Evolutionary conservation across 176 grass and related monocot genomes (phyloP).

Genomic region (Oryza officinalis): DNA sequence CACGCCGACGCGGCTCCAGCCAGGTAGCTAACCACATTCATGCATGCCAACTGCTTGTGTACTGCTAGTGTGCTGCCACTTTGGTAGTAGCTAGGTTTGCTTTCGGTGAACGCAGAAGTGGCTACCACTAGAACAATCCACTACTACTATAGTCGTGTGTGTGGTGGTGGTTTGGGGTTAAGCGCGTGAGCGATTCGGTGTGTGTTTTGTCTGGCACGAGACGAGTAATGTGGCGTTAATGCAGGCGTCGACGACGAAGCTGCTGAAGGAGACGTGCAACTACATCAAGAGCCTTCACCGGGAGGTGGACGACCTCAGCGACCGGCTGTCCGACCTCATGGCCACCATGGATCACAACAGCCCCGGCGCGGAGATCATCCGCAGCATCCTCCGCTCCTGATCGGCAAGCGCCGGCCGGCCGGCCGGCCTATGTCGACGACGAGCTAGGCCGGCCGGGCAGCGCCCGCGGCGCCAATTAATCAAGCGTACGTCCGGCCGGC

Average conservation of each 20-base stretch:
- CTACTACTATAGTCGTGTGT: neutral
- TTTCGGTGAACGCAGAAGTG: neutral
- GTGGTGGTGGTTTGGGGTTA: neutral
- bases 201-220: neutral
- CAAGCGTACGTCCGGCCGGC: neutral
- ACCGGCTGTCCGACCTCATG: slow-evolving; percentile 82
- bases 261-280: slow-evolving; percentile 91
- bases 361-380: slow-evolving; percentile 80
- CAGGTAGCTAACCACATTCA: slow-evolving; percentile 42
- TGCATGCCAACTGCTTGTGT: neutral
- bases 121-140: neutral
- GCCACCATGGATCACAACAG: slow-evolving; percentile 80
- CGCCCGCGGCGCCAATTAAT: slow-evolving; percentile 20
- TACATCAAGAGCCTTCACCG: slow-evolving; percentile 96
- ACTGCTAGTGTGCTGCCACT: neutral
- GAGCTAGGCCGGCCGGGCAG: neutral
- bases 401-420: neutral
- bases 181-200: neutral
- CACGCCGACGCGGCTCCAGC: slow-evolving; percentile 61
- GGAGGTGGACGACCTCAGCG: slow-evolving; percentile 93
- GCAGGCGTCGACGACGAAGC: slow-evolving; percentile 82
- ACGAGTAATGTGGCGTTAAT: neutral
- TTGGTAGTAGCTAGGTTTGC: neutral
- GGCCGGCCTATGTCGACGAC: neutral
- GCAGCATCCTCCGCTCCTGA: slow-evolving; percentile 84